Conservation (phyloP, 2,329 filamentous ascomycete species). For the Trichoderma asperellum region DNA sequence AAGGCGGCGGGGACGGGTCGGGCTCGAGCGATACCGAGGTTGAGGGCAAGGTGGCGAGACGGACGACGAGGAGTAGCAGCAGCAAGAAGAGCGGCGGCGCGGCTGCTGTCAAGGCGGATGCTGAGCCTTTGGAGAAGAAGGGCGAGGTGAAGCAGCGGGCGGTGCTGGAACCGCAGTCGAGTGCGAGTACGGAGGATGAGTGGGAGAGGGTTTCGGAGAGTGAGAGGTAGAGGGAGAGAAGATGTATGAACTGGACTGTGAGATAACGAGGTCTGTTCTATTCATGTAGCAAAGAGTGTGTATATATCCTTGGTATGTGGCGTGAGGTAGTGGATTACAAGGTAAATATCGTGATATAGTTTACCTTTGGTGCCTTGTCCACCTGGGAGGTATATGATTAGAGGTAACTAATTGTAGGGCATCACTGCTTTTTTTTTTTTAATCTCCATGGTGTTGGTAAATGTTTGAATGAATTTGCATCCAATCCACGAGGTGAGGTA, state of each 20-base stretch:
- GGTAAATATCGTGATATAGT: neutral
- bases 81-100: conserved; percentile 28
- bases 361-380: neutral
- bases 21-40: conserved; percentile 52
- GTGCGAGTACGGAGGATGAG: conserved; percentile 85
- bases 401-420: neutral
- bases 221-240: conserved; percentile 46
- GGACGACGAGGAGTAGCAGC: conserved; percentile 31
- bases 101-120: conserved; percentile 39
- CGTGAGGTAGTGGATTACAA: neutral
- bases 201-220: conserved; percentile 88
- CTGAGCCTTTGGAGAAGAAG: conserved; percentile 47
- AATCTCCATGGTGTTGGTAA: neutral
- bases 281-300: neutral
- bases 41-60: conserved; percentile 40
- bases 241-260: neutral
- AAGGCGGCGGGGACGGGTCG: conserved; percentile 32
- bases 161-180: conserved; percentile 54
- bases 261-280: neutral
- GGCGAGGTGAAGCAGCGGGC: conserved; percentile 56
- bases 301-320: neutral
- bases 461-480: neutral
- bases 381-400: neutral
- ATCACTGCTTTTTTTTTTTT: neutral
- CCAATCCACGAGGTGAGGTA: neutral